Base-by-base conservation (phyloP, 805 yeast species). In the Saturnispora halmiae region DNA sequence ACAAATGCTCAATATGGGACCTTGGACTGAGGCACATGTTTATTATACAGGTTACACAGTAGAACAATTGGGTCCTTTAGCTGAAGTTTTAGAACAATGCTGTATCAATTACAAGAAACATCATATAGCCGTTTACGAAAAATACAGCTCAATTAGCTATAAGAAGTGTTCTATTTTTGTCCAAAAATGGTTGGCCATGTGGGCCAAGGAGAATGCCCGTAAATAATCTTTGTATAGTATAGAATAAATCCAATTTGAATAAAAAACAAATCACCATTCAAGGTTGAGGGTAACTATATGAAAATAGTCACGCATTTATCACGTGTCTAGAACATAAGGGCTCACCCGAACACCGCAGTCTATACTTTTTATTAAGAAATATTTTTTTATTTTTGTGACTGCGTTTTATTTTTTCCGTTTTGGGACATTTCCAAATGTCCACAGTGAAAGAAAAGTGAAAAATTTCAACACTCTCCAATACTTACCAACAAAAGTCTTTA, bases 41-140 rank as follows among this genome's bases (percentile, higher is more conserved):
- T 90, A 77, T 60, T 92, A 87, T 63, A 80, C 95, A 4, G 95
- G 96, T 2, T 92, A 90, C 62, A 86, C 96, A 31, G 81, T 78
- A 51, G 73, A 72, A 36, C 97, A 92, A 66, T 70, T 92, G 37
- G 67, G 71, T 46, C 95, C 96, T 14, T 70, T 88, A 47, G 92
- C 94, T 2, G 73, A 75, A 28, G 70, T 71, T 6, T 65, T 88
- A 40, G 69, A 87, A 52, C 86, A 80, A 46, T 75, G 81, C 49
- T 78, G 87, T 57, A 62, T 73, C 48, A 63, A 69, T 43, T 77
- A 85, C 10, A 59, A 65, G 36, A 64, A 60, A 27, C 79, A 78
- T 56, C 92, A 82, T 60, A 77, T 75, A 54, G 86, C 95, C 5
- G 80, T 92, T 33, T 90, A 64, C 60, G 95, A 87, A 50, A 92